Conservation (phyloP, 805 yeast genomes). For the Saccharomycopsis capsularis region DNA sequence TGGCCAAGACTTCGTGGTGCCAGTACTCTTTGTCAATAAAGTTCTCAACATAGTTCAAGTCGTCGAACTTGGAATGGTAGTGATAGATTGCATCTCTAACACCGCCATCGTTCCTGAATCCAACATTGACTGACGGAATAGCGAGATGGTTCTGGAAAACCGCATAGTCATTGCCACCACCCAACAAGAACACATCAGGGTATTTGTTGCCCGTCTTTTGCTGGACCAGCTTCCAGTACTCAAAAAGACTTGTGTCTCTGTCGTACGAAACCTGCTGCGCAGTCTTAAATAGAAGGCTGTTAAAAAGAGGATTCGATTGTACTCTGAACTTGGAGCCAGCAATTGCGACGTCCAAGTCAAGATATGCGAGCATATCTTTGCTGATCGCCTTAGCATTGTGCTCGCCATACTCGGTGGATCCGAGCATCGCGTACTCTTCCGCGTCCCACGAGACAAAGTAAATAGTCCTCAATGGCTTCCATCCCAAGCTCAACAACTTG, state of each 20-base stretch:
- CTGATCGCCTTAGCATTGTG: conserved; percentile 40
- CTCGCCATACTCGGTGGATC: conserved; percentile 75
- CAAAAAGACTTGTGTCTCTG: conserved; percentile 21
- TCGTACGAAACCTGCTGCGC: conserved; percentile 37
- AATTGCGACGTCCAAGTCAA: conserved; percentile 62
- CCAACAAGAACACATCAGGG: conserved; percentile 38
- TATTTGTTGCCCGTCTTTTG: neutral
- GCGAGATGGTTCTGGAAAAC: conserved; percentile 53
- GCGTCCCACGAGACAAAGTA: conserved; percentile 15
- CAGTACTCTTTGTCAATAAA: conserved; percentile 56
- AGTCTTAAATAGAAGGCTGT: conserved; percentile 37
- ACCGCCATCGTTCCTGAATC: conserved; percentile 34
- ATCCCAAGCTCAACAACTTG: neutral
- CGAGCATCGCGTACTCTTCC: conserved; percentile 55
- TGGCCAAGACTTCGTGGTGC: conserved; percentile 35
- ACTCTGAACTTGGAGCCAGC: conserved; percentile 44
- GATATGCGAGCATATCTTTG: conserved; percentile 52
- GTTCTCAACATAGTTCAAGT: conserved; percentile 59
- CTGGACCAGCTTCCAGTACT: conserved; percentile 19
- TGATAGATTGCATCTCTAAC: conserved; percentile 56
- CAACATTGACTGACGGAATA: conserved; percentile 53
- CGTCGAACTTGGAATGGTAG: conserved; percentile 69
- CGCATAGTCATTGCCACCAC: conserved; percentile 70
- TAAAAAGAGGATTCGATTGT: conserved; percentile 37
- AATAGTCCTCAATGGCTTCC: conserved; percentile 19